Evolutionary conservation across 2,329 filamentous ascomycete species (phyloP).

Genomic region (Epichloe gansuensis): DNA sequence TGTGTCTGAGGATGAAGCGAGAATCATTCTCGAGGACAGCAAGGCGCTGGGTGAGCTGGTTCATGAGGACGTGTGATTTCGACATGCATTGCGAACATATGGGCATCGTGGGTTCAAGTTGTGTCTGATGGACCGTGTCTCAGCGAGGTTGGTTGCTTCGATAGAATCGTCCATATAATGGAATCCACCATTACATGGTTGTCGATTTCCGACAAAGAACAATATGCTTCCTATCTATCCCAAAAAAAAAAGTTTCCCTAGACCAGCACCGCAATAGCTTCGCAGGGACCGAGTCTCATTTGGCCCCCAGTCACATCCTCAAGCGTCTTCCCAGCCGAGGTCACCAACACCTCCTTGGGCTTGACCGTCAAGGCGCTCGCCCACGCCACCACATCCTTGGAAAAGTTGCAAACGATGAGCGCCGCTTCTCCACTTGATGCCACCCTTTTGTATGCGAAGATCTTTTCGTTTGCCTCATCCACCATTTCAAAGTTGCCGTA

Average conservation of each 20-base stretch:
- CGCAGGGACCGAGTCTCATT: slow-evolving; percentile 24
- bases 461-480: slow-evolving; percentile 22
- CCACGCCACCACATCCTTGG: slow-evolving; percentile 21
- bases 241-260: slow-evolving; percentile 5
- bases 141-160: background rate
- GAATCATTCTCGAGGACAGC: slow-evolving; percentile 52
- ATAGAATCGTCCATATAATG: background rate
- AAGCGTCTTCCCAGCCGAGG: slow-evolving; percentile 17
- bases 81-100: background rate
- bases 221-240: background rate
- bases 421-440: slow-evolving; percentile 20
- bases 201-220: background rate
- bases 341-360: slow-evolving; percentile 23
- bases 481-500: slow-evolving; percentile 44
- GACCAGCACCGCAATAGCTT: slow-evolving; percentile 22
- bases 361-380: slow-evolving; percentile 9
- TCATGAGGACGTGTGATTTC: slow-evolving; percentile 41
- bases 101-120: background rate
- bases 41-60: slow-evolving; percentile 54
- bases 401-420: slow-evolving; percentile 28
- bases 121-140: background rate
- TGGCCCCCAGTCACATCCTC: slow-evolving; percentile 15
- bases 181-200: background rate
- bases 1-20: slow-evolving; percentile 30
- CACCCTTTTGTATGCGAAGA: slow-evolving; percentile 27